Percentiles rank a stretch among this genome's conserved stretches.
phyloP scores from a whole-genome alignment of 2,329 filamentous ascomycete genomes.

The Fusarium cyanostomum region DNA sequence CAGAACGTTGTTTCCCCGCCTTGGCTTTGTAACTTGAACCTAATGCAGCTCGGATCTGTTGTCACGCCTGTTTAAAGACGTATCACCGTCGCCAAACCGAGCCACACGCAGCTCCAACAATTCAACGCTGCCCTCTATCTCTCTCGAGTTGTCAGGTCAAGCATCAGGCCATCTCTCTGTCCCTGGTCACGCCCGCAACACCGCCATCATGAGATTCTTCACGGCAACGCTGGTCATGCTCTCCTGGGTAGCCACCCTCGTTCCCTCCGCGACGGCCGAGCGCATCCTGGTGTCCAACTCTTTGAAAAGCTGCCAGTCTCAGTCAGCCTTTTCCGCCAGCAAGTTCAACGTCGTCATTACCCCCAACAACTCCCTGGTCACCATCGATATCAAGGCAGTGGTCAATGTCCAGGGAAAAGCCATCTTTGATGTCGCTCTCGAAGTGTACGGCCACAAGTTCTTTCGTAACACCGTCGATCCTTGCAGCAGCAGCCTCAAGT shows the following conservation, averaged over 20 bases:
- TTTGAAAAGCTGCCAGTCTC: conserved; percentile 82
- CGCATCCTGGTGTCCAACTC: conserved; percentile 82
- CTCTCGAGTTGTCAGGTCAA: too few species aligned
- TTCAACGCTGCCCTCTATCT: too few species aligned
- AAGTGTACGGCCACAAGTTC: conserved; percentile 83
- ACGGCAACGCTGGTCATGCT: conserved; percentile 15
- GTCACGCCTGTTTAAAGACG: too few species aligned
- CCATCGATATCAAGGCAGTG: conserved; percentile 79
- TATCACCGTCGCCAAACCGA: too few species aligned
- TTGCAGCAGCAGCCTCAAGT: conserved; percentile 65
- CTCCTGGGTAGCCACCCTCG: conserved; percentile 20
- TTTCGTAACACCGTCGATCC: conserved; percentile 76
- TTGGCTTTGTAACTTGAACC: too few species aligned
- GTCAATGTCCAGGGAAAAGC: conserved; percentile 85
- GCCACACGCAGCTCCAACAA: too few species aligned
- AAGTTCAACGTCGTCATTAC: conserved; percentile 87
- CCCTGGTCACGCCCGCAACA: neutral
- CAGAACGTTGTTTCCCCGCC: too few species aligned
- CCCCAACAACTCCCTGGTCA: conserved; percentile 75
- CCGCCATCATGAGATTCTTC: conserved; percentile 22
- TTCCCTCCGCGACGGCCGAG: conserved; percentile 57
- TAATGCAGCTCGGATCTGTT: too few species aligned
- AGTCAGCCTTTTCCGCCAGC: conserved; percentile 86
- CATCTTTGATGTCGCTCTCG: conserved; percentile 76
- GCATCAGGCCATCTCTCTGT: neutral